These are phyloP conservation scores for Cucurbita maxima DNA, from an alignment of 306 rosid species.

Conservation along the genomic window DNA sequence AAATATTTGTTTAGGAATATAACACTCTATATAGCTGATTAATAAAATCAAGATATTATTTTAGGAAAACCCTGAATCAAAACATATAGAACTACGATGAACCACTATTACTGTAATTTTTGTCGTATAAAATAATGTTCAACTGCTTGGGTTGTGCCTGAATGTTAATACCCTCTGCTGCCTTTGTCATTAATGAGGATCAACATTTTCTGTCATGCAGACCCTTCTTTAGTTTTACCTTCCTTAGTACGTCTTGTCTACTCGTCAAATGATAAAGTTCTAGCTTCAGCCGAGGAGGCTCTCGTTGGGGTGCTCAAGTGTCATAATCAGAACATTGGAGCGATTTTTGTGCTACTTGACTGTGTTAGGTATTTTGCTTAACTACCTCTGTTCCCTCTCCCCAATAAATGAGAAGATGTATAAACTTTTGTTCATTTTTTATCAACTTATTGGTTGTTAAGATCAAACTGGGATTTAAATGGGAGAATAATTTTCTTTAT, in stretches of 20 bases:
- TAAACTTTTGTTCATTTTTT: neutral
- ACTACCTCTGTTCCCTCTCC: neutral
- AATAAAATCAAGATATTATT: neutral
- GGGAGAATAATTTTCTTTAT: neutral
- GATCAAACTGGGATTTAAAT: neutral
- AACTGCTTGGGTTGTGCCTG: neutral
- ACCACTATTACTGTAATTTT: neutral
- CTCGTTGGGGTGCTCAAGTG: conserved; percentile 42
- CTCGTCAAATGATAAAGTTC: conserved; percentile 35
- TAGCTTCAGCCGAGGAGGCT: conserved; percentile 48
- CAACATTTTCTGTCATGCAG: conserved; percentile 26
- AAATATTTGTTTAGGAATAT: neutral
- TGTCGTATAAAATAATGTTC: neutral
- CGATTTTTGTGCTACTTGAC: conserved; percentile 62
- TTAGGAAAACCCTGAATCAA: neutral
- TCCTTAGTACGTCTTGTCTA: conserved; percentile 45
- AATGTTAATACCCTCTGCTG: neutral
- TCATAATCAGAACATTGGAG: conserved; percentile 48
- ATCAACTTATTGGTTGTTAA: neutral
- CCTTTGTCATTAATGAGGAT: neutral
- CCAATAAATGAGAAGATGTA: neutral
- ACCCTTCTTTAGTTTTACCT: conserved; percentile 53
- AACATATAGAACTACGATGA: neutral
- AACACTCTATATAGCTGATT: neutral
- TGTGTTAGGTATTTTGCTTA: conserved; percentile 47